These are phyloP conservation scores for Barnettozyma botsteinii DNA, from an alignment of 805 yeast species.

Conservation along the genomic window DNA sequence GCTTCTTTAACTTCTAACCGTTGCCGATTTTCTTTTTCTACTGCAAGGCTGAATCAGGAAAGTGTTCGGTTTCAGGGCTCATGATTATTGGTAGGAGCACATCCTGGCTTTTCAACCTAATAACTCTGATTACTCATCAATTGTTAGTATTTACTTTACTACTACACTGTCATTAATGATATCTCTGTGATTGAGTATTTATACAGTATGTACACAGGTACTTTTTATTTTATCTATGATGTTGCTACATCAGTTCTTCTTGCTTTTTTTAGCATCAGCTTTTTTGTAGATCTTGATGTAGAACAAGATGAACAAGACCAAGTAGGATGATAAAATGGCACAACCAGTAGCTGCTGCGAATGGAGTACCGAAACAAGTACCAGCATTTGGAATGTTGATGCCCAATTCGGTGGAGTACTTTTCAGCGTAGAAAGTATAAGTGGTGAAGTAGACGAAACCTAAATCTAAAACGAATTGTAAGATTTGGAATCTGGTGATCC, in stretches of 20 bases:
- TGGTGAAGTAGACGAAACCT: slow-evolving; percentile 87
- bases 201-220: too few species aligned
- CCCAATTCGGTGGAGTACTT: slow-evolving; percentile 42
- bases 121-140: too few species aligned
- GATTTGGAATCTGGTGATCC: slow-evolving; percentile 96
- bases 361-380: slow-evolving; percentile 89
- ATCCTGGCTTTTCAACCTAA: too few species aligned
- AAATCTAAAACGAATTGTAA: slow-evolving; percentile 88
- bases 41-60: neutral
- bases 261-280: slow-evolving; percentile 25
- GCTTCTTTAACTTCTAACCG: neutral
- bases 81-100: too few species aligned
- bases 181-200: too few species aligned
- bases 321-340: slow-evolving; percentile 78
- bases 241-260: slow-evolving; percentile 6
- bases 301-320: slow-evolving; percentile 86
- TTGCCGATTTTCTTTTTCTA: too few species aligned
- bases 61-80: too few species aligned
- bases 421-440: slow-evolving; percentile 82
- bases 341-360: slow-evolving; percentile 91
- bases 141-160: too few species aligned
- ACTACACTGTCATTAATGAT: too few species aligned
- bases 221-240: neutral
- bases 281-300: slow-evolving; percentile 80
- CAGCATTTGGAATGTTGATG: slow-evolving; percentile 62